Conservation (phyloP, 305 asterid genomes). For the Fraxinus latifolia region DNA sequence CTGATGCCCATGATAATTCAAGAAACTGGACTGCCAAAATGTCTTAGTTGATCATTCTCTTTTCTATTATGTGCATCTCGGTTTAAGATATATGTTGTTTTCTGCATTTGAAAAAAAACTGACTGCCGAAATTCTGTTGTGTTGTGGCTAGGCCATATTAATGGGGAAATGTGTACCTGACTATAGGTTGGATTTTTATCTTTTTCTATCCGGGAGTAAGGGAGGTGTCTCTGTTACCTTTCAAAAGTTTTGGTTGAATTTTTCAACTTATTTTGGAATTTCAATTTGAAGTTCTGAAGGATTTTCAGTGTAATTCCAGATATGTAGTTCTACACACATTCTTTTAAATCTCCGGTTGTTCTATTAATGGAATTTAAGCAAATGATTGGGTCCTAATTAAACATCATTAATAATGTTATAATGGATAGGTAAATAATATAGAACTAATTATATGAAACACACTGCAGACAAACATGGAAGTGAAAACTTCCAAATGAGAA, state of each 20-base stretch:
- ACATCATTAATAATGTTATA: not conserved
- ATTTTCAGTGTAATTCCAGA: not conserved
- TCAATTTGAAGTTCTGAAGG: not conserved
- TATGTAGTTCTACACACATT: not conserved
- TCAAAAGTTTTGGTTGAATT: not conserved
- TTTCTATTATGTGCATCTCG: not conserved
- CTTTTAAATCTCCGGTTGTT: not conserved
- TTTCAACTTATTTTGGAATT: not conserved
- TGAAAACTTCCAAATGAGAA: not conserved
- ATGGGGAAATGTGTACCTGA: not conserved
- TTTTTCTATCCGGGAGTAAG: not conserved
- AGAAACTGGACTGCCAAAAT: not conserved
- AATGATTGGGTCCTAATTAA: not conserved
- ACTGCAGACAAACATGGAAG: not conserved
- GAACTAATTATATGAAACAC: not conserved
- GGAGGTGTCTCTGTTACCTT: not conserved
- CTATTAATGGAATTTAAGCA: not conserved
- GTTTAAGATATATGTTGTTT: not conserved
- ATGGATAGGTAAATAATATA: constrained; percentile 2
- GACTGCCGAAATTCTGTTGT: not conserved
- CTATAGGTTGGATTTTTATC: not conserved
- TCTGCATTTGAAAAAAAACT: not conserved
- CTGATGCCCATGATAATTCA: not conserved
- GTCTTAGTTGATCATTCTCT: not conserved
- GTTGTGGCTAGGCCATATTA: not conserved